Conservation (phyloP, 2,329 filamentous ascomycete species). For the Huntiella abstrusa region DNA sequence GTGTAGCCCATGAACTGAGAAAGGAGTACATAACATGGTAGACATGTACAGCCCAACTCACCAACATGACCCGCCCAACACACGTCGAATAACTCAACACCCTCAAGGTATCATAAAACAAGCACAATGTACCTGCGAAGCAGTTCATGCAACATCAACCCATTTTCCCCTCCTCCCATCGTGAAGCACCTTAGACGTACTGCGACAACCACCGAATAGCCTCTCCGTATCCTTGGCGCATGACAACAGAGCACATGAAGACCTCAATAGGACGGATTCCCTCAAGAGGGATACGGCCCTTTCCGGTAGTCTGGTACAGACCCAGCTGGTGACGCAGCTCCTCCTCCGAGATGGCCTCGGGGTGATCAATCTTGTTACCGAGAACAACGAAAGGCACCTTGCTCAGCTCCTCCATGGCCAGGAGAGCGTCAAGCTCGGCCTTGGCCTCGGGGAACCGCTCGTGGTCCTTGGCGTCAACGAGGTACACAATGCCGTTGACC, state of each 20-base stretch:
- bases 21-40: too few relatives aligned
- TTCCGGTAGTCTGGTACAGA: slow-evolving; percentile 88
- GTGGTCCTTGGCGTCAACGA: slow-evolving; percentile 92
- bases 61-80: neutral
- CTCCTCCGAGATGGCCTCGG: slow-evolving; percentile 86
- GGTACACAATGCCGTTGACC: slow-evolving; percentile 91
- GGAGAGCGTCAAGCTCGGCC: slow-evolving; percentile 85
- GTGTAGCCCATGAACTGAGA: too few relatives aligned
- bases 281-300: slow-evolving; percentile 84
- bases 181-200: slow-evolving; percentile 50
- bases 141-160: too few relatives aligned
- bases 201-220: slow-evolving; percentile 83
- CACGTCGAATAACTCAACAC: neutral
- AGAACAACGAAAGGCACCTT: slow-evolving; percentile 94
- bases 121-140: neutral
- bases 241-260: slow-evolving; percentile 98
- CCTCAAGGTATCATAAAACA: slow-evolving; percentile 7
- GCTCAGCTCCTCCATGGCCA: slow-evolving; percentile 88
- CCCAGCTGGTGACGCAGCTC: slow-evolving; percentile 83
- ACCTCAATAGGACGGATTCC: slow-evolving; percentile 90
- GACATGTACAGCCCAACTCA: too few relatives aligned
- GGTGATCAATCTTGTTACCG: slow-evolving; percentile 99
- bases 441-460: slow-evolving; percentile 90
- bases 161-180: too few relatives aligned
- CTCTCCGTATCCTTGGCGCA: slow-evolving; percentile 90